Evolutionary conservation across 78 protist species (phyloP).

Genomic region (Dictyostelium intermedium): DNA sequence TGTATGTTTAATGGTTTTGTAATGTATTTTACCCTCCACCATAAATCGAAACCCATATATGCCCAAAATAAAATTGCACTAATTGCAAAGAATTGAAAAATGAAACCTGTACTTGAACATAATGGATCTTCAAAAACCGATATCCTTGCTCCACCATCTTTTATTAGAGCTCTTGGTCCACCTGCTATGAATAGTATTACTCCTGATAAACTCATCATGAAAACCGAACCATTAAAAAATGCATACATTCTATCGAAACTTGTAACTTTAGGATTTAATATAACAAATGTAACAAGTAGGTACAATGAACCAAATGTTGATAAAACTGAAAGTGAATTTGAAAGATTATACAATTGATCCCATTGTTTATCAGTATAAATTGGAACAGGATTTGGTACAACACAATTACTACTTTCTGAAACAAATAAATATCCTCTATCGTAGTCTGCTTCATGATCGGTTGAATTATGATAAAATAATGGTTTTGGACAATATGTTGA

Average conservation of each 20-base stretch:
- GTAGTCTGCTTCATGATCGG: slow-evolving; percentile 19
- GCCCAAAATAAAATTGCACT: neutral
- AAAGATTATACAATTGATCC: neutral
- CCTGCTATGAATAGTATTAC: neutral
- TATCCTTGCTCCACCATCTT: neutral
- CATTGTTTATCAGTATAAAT: slow-evolving; percentile 10
- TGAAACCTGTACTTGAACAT: slow-evolving; percentile 10
- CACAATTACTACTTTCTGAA: slow-evolving; percentile 13
- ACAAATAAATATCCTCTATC: slow-evolving; percentile 1
- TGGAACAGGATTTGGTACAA: slow-evolving; percentile 21
- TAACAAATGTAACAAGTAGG: slow-evolving; percentile 4
- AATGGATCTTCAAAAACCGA: neutral
- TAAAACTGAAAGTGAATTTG: neutral
- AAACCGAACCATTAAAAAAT: neutral
- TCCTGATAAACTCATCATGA: slow-evolving; percentile 18
- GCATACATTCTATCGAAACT: slow-evolving; percentile 13
- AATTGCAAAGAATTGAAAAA: neutral
- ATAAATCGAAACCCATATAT: neutral
- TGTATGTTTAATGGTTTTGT: slow-evolving; percentile 6
- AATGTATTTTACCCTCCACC: neutral
- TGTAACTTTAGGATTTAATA: slow-evolving; percentile 8
- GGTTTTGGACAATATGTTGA: neutral
- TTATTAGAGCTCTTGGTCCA: neutral
- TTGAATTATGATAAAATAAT: neutral
- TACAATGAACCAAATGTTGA: slow-evolving; percentile 5